Base-by-base conservation (phyloP, 192 early-diverging fungal species). In the Backusella circina region DNA sequence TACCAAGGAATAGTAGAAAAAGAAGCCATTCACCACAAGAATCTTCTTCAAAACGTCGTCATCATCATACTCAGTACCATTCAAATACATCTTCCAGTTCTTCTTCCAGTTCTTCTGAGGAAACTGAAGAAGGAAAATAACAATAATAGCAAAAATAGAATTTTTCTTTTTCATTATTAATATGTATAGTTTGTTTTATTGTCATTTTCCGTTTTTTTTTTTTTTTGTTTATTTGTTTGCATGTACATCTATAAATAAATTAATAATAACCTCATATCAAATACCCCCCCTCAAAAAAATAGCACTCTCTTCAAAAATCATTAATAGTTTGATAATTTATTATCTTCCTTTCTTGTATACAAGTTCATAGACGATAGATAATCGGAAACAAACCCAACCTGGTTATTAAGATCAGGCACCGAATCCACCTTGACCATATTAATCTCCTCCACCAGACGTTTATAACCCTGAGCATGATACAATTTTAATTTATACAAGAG, bases 21-120 rank as follows among this genome's bases (percentile, higher is more conserved):
- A 44, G 70, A 71, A 71, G 54, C 3, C 23, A 28, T 61, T 61
- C 54, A 61, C 54, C 54, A 61, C 54, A 26, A 61, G 54, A 33
- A 0, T 47, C 44, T 47, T 15, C 44, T 90, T 90, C 26, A 84
- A 83, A 33, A 86, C 85, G 76, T 96, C 96, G 70, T 96, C 97
- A 21, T 92, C 96, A 80, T 96, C 96, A 73, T 95, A 93, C 79
- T 97, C 94, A 75, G 94, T 93, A 28, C 94, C 95, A 38, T 94
- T 91, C 76, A 86, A 86, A 47, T 85, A 75, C 35, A 69, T 38
- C 35, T 47, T 47, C 9, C 9, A 8, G 1, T 28, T 61, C 54
- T 30, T 61, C 54, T 13, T 61, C 54, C 8, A 61, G 21, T 61
- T 61, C 23, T 28, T 61, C 23, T 13, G 54, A 61, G 28, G 54